Evolutionary conservation across 2,329 filamentous ascomycete genomes (phyloP).

Genomic region (Aspergillus arachidicola): DNA sequence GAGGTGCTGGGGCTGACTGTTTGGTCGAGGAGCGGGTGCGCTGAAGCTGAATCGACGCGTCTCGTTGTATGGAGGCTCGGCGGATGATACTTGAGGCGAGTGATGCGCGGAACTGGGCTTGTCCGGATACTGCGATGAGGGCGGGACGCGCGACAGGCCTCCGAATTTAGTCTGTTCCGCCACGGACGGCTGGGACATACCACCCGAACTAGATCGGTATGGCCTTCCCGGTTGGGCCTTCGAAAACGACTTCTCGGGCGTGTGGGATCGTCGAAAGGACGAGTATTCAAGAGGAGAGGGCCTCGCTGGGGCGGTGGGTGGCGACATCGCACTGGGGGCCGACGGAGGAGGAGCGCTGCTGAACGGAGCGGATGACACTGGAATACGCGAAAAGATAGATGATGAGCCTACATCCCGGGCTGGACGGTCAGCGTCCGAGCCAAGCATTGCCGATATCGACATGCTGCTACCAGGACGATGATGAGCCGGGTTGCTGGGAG

Average conservation of each 20-base stretch:
- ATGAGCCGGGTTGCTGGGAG: constrained; percentile 54
- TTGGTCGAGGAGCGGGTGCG: constrained; percentile 46
- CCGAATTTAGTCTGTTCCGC: constrained; percentile 38
- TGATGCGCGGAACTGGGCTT: constrained; percentile 37
- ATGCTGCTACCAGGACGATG: constrained; percentile 66
- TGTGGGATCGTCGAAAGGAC: constrained; percentile 68
- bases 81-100: constrained; percentile 37
- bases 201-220: constrained; percentile 42
- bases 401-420: constrained; percentile 49
- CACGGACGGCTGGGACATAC: constrained; percentile 26
- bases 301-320: constrained; percentile 43
- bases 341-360: constrained; percentile 35
- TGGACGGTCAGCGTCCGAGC: constrained; percentile 52
- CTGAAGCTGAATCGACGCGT: constrained; percentile 47
- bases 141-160: constrained; percentile 31
- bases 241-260: constrained; percentile 68
- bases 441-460: constrained; percentile 75
- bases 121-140: constrained; percentile 38
- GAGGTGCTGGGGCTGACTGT: constrained; percentile 43
- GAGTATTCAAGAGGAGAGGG: constrained; percentile 60
- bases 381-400: constrained; percentile 52
- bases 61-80: constrained; percentile 37
- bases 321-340: constrained; percentile 46
- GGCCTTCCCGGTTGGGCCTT: constrained; percentile 40
- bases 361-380: constrained; percentile 37